Conservation (phyloP, 75 land plant species). For the Gnetum montanum region DNA sequence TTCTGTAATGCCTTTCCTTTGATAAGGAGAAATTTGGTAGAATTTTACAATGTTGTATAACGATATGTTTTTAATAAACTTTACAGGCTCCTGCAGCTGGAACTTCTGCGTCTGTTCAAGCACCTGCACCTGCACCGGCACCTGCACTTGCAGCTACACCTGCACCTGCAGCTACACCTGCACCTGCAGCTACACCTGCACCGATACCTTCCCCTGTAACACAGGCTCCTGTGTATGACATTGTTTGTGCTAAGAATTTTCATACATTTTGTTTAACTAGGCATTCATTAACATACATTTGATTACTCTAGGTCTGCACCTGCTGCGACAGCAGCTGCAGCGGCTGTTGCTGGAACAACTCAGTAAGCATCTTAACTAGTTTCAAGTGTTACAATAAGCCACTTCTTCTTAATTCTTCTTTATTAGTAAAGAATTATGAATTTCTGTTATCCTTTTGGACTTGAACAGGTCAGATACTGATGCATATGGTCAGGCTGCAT, state of each 20-base stretch:
- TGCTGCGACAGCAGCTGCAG: conserved; percentile 10
- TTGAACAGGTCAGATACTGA: conserved; percentile 47
- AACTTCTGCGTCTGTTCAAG: conserved; percentile 10
- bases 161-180: conserved; percentile 23
- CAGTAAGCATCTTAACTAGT: conserved; percentile 13
- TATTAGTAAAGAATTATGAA: neutral
- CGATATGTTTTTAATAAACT: too few species aligned
- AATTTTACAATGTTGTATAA: too few species aligned
- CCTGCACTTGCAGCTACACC: conserved; percentile 22
- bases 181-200: conserved; percentile 7
- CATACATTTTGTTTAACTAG: neutral
- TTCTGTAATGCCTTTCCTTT: too few species aligned
- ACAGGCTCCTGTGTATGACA: conserved; percentile 14
- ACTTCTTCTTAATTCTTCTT: neutral
- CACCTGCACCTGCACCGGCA: conserved; percentile 13
- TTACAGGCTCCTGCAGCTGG: conserved; percentile 19
- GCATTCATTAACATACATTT: neutral
- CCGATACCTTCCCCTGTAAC: conserved; percentile 5
- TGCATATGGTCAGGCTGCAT: conserved; percentile 85
- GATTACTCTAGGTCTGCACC: conserved; percentile 2
- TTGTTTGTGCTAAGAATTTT: conserved; percentile 6
- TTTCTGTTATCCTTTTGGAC: too few species aligned
- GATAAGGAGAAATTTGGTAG: too few species aligned
- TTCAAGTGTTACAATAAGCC: neutral
- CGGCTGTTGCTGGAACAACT: conserved; percentile 5